Base-by-base conservation (phyloP, 805 yeast genomes). In the Lipomyces kockii region DNA sequence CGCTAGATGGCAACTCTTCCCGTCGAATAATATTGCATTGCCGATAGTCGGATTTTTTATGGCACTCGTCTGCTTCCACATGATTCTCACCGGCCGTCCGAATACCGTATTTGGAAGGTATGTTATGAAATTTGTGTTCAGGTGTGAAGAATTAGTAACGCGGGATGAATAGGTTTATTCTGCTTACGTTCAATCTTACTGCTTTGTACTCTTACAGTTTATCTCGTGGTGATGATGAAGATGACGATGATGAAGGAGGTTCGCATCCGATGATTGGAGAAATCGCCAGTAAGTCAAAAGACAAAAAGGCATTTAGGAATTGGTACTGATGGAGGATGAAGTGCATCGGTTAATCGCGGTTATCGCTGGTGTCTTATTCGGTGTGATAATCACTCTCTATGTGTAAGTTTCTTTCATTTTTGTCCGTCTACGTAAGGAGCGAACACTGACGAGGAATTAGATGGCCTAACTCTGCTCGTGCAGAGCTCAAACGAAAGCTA, bases 181-280 rank as follows among this genome's bases (percentile, higher is more conserved):
- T 91, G 55, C 81, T 91, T 67, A 87, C 97, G 0, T 91, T 86
- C 79, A 91, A 91, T 76, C 83, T 91, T 75, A 89, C 95, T 0
- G 91, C 91, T 0, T 80, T 91, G 59, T 91, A 89, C 74, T 86
- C 92, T 0, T 91, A 88, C 77, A 86, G 90, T 34, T 82, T 89
- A 81, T 82, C 88, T 0, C 84, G 82, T 62, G 82, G 85, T 58
- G 88, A 85, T 65, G 54, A 63, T 22, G 82, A 83, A n/a, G 85
- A 86, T 65, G 86, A 82, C 70, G 86, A 83, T 51, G 85, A 83
- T 69, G 93, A 90, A 75, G 92, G 91, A 37, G 91, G 92, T 1
- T 86, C 83, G 20, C 77, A 82, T 61, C 95, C 96, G 0, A 82
- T 89, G 12, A 85, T 90, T 35, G 82, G 79, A n/a, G 92, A 89